Base-by-base conservation (phyloP, 2,329 filamentous ascomycete genomes). In the Clonostachys sp. region DNA sequence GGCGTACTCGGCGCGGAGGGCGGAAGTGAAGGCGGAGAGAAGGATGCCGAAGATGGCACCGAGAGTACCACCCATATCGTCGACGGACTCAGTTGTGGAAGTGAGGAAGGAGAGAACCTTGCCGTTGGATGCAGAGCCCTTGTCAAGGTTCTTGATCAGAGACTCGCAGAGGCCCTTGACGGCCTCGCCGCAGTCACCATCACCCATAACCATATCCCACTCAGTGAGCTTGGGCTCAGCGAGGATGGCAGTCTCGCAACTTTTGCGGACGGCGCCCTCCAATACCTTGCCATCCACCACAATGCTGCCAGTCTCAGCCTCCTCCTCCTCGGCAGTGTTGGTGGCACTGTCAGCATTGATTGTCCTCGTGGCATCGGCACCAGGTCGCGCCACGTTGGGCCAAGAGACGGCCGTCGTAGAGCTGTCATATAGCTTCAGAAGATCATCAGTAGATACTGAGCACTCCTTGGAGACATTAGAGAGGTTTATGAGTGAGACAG, bases 401-500 rank as follows among this genome's bases (percentile, higher is more conserved):
- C 74, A 78, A 4, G 70, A 68, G 4, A 72, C 70, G 2, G 77
- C 75, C 30, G 67, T 73, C 1, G 77, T 80, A 4, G 72, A 71
- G 20, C 65, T 62, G 50, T 78, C 74, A 3, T 80, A 64, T 3
- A 80, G 60, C 2, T 65, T 60, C 18, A 78, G 62, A 20, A 80
- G 60, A 33, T 74, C 71, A 2, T 13, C 62, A 4, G 55, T 52
- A 0, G 53, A 42, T 1, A 51, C 49, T 3, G 53, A 53, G 13
- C 53, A 56, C 34, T 59, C 51, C 38, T 53, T 57, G 7, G 62
- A 59, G n/a, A 60, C 60, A 8, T 48, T 53, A 1, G 68, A 69
- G 43, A 80, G 61, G 52, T 80, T 80, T 34, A 74, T 74, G 1
- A 81, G 59, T 1, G 76, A 78, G 34, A 80, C 73, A 8, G 72